phyloP scores from a whole-genome alignment of 2,329 filamentous ascomycete genomes.

The Polychaeton citri region DNA sequence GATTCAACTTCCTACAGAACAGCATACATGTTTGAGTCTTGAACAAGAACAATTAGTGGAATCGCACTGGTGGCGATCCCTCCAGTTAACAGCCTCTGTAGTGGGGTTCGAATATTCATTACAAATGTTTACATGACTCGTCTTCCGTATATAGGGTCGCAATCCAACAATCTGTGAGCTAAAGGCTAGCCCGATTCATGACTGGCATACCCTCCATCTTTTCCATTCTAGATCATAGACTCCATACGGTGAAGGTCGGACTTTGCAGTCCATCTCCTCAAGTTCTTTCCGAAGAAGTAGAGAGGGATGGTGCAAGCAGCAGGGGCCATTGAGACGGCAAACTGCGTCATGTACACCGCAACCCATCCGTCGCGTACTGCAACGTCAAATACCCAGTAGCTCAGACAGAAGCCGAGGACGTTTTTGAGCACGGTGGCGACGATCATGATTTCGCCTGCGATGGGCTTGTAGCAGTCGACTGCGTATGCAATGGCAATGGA shows the following conservation, averaged over 20 bases:
- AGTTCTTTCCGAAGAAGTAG: constrained; percentile 29
- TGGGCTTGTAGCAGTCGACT: constrained; percentile 34
- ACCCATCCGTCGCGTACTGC: constrained; percentile 26
- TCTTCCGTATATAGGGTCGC: no score
- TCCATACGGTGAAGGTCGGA: constrained; percentile 24
- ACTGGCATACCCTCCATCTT: no score
- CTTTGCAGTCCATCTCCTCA: constrained; percentile 26
- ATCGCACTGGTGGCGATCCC: no score
- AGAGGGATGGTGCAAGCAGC: constrained; percentile 27
- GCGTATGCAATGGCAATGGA: constrained; percentile 33
- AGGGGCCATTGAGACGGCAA: constrained; percentile 27
- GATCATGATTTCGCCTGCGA: constrained; percentile 34
- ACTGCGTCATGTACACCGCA: constrained; percentile 31
- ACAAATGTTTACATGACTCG: no score
- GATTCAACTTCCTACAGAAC: no score
- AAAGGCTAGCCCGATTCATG: no score
- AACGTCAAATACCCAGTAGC: constrained; percentile 33
- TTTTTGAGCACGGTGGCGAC: constrained; percentile 35
- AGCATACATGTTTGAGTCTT: no score
- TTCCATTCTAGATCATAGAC: constrained; percentile 20
- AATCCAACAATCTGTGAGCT: no score
- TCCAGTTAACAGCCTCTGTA: no score
- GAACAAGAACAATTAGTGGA: no score
- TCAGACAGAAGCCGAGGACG: constrained; percentile 34
- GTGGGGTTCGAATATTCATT: no score